phyloP scores from a whole-genome alignment of 257 asterid species.

The Cruciata laevipes region DNA sequence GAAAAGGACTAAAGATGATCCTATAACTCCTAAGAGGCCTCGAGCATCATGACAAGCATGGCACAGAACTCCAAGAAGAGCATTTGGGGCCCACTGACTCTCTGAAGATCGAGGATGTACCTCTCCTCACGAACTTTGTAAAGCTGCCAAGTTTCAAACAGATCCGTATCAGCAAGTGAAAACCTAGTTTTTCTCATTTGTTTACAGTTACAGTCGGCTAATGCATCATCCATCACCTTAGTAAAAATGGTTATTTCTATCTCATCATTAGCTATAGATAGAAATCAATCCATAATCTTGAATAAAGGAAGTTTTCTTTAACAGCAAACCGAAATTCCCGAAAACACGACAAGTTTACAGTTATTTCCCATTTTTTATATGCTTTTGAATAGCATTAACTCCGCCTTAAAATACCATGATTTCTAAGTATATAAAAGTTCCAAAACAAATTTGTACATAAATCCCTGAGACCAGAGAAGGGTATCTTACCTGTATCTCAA shows the following conservation, averaged over 20 bases:
- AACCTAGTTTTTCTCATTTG: not conserved
- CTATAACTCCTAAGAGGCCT: conserved; percentile 27
- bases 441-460: not conserved
- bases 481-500: conserved; percentile 78
- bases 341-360: not conserved
- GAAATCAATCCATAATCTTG: not conserved
- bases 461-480: not conserved
- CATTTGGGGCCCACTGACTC: conserved; percentile 79
- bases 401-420: not conserved
- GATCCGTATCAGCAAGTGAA: conserved; percentile 8
- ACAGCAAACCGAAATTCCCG: not conserved
- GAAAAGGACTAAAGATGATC: not conserved
- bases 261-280: not conserved
- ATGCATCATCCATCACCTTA: not conserved
- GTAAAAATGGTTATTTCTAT: not conserved
- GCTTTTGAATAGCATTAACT: not conserved
- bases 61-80: conserved; percentile 95
- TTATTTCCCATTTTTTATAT: not conserved
- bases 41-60: conserved; percentile 57
- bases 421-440: not conserved
- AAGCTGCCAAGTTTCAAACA: conserved; percentile 46
- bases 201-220: not conserved
- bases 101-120: conserved; percentile 81
- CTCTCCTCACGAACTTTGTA: conserved; percentile 72
- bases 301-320: not conserved